A percentile compares a stretch with the other conserved stretches of the same genome.
These are phyloP conservation scores for Penicillium bovifimosum DNA, from an alignment of 495 filamentous ascomycete genomes.

Conservation along the genomic window DNA sequence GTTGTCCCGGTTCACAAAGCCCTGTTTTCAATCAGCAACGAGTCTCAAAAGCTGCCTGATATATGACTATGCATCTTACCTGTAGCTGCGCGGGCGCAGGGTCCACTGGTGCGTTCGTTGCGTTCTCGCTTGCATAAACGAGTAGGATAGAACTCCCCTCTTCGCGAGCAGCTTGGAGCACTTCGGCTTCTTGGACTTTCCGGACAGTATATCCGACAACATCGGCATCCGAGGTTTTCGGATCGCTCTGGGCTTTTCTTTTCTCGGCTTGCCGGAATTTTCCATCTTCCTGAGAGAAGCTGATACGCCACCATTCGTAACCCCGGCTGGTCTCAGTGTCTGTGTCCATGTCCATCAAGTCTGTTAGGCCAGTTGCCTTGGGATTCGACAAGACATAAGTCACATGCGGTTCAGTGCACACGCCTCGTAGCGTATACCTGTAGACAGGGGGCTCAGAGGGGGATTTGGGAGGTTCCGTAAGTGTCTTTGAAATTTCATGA, in stretches of 20 bases:
- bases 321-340: constrained; percentile 18
- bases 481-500: constrained; percentile 44
- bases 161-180: constrained; percentile 48
- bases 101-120: constrained; percentile 29
- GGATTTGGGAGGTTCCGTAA: constrained; percentile 49
- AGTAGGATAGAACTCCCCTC: constrained; percentile 43
- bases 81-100: constrained; percentile 35
- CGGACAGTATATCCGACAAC: constrained; percentile 40
- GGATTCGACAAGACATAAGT: constrained; percentile 43
- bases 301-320: constrained; percentile 54
- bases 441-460: constrained; percentile 38
- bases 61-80: constrained; percentile 22
- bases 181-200: constrained; percentile 47
- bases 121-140: constrained; percentile 48
- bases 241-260: constrained; percentile 14
- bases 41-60: neutral
- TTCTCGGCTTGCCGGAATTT: constrained; percentile 35
- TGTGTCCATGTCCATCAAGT: constrained; percentile 24
- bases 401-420: constrained; percentile 47
- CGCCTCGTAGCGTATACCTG: constrained; percentile 48
- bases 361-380: neutral
- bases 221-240: constrained; percentile 25
- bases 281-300: constrained; percentile 45
- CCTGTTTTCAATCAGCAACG: constrained; percentile 21
- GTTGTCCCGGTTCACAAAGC: constrained; percentile 47